These are phyloP conservation scores for Botryotinia convoluta DNA, from an alignment of 2,329 filamentous ascomycete species.

Conservation along the genomic window DNA sequence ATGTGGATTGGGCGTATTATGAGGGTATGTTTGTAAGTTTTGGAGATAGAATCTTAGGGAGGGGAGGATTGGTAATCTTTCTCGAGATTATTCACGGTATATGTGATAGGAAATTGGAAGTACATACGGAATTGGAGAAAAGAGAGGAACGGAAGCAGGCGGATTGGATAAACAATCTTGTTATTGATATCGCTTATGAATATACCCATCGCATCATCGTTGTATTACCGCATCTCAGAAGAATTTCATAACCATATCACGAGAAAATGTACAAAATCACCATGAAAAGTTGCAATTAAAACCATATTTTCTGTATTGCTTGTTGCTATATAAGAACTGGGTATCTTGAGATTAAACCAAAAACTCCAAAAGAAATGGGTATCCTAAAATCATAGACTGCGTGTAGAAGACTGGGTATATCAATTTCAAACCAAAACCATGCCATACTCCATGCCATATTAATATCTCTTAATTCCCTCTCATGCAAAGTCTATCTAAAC, in stretches of 20 bases:
- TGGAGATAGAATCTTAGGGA: background rate
- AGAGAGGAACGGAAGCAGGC: background rate
- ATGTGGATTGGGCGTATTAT: background rate
- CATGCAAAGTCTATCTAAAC: background rate
- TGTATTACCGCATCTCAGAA: background rate
- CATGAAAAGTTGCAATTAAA: background rate
- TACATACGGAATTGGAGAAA: background rate
- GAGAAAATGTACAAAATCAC: background rate
- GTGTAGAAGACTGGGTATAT: background rate
- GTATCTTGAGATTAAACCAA: background rate
- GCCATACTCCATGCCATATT: too few relatives aligned
- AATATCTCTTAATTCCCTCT: background rate
- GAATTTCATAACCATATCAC: background rate
- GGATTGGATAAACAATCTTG: background rate
- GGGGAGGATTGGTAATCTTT: background rate
- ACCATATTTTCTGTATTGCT: background rate
- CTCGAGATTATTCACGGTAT: background rate
- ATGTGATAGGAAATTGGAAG: background rate
- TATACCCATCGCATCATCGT: background rate
- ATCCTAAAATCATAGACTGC: background rate
- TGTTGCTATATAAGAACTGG: background rate
- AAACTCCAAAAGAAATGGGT: background rate
- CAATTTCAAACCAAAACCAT: background rate
- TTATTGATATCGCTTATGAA: background rate
- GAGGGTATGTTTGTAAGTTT: background rate